Base-by-base conservation (phyloP, 2,329 filamentous ascomycete species). In the Berkeleyomyces rouxiae region DNA sequence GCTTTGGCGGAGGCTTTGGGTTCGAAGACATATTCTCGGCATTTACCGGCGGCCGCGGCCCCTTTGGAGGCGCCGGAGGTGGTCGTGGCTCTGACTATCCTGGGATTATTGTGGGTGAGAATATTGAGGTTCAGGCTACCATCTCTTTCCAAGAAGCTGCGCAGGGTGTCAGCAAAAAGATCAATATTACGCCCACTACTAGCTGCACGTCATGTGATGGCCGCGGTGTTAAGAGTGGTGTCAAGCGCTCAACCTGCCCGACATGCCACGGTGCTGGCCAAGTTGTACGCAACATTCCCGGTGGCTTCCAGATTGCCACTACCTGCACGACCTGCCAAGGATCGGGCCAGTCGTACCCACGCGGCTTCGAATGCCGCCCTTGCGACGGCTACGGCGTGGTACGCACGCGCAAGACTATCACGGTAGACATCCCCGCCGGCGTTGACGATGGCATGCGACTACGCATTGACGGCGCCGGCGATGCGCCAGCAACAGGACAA, bases 71-170 rank as follows among this genome's bases (percentile, higher is more conserved):
- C 63, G 75, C 81, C 61, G 75, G 67, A 53, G 79, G 68, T 67
- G 75, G 78, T n/a, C 78, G 81, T 44, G 84, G 80, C 62, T 86
- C 87, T 9, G 93, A 93, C 70, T 82, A 78, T 67, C 77, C 90
- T 69, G 86, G 95, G 71, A 83, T 95, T 23, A 72, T 95, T 68
- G 86, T 96, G n/a, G 93, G 93, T 65, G 90, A 97, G 67, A 90
- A 95, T 72, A 96, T 99, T 69, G 92, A 97, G 72, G 87, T 96
- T 33, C 90, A 96, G 74, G 85, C 89, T 59, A 93, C 83, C 71
- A 92, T 99, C 68, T 90, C 87, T 0, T 99, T 99, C 73, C 88
- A 93, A 84, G 93, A 99, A 71, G 90, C 93, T 5, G 93, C 93
- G 7, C 96, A 95, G 74, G 93, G 93, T 43, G 86, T 87, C 6